Evolutionary conservation across 257 asterid genomes (phyloP).

Genomic region (Eucommia ulmoides): DNA sequence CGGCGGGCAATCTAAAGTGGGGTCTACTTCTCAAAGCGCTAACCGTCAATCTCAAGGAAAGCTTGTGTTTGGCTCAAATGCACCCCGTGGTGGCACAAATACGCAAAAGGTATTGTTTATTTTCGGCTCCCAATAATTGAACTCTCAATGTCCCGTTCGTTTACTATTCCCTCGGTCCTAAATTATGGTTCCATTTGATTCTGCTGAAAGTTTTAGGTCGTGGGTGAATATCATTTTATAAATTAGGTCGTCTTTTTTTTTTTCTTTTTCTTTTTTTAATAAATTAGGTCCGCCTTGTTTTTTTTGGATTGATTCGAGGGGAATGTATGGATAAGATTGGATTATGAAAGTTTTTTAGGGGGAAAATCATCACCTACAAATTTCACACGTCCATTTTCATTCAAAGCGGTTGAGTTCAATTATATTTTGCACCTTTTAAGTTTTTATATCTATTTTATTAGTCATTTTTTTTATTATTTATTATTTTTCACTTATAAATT

Average conservation of each 20-base stretch:
- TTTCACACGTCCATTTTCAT: too few relatives aligned
- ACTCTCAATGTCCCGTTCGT: background rate
- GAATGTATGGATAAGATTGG: too few relatives aligned
- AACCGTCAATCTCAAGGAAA: conserved; percentile 80
- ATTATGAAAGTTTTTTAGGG: too few relatives aligned
- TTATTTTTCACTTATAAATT: too few relatives aligned
- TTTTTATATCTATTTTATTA: too few relatives aligned
- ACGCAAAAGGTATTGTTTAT: conserved; percentile 39
- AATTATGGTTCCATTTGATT: background rate
- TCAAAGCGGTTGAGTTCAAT: too few relatives aligned
- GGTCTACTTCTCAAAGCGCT: conserved; percentile 49
- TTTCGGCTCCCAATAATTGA: background rate
- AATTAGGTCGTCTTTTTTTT: background rate
- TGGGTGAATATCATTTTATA: background rate
- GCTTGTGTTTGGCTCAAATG: conserved; percentile 83
- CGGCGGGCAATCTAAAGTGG: conserved; percentile 33
- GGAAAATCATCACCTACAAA: too few relatives aligned
- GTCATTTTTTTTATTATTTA: too few relatives aligned
- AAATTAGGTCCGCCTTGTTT: too few relatives aligned
- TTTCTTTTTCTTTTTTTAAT: background rate
- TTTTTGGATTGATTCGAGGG: too few relatives aligned
- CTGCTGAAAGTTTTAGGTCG: background rate
- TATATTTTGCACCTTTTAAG: too few relatives aligned
- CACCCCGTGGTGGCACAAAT: conserved; percentile 34
- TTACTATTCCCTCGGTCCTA: too few relatives aligned